Evolutionary conservation across 1,139 yeast species (phyloP), one percentile per base, ranked within the genome.

Genomic region (Pneumocystis carinii): DNA sequence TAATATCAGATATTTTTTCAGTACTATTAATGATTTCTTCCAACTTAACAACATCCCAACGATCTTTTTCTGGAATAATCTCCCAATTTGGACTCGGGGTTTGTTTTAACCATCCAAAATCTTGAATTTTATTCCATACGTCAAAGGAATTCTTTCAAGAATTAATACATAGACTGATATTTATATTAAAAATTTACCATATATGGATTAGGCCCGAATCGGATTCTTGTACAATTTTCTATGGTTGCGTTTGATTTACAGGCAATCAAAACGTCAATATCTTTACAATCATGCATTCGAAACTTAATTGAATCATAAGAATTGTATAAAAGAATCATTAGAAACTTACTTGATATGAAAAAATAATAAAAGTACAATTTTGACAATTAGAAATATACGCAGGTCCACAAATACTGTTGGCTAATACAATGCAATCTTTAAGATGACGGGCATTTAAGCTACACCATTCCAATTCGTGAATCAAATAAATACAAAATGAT

Each of bases 101-200:
- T 39, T 57, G 41, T 17, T 57, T 57, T 37, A 57, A 10, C 59
- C 59, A 57, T 29, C 59, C 59, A 29, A 57, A 57, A 39, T 57
- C 59, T 29, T 57, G 42, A 19, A 57, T 38, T 39, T 27, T 17
- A 39, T 29, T 19, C 59, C 59, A 57, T 37, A 32, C 19, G 19
- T 57, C 29, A 39, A 4, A 37, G 29, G 38, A 29, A 57, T 57
- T 36, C 42, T 57, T 57, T 57, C 27, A 19, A 5, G 10, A 24
- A 12, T 57, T 37, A 39, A 57, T 24, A 57, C 15, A 10, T 14
- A 12, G 6, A 29, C 35, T 3, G n/a, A 12, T 27, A 19, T 39
- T 24, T 48, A 10, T 37, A 14, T 19, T 37, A 3, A 37, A 57
- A 37, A 37, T 15, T n/a, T 29, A 57, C 59, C 14, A 17, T 27